Percentiles rank a stretch among this genome's conserved stretches.
These are phyloP conservation scores for Ophidiomyces ophidiicola DNA, from an alignment of 2,329 filamentous ascomycete genomes.

Conservation along the genomic window DNA sequence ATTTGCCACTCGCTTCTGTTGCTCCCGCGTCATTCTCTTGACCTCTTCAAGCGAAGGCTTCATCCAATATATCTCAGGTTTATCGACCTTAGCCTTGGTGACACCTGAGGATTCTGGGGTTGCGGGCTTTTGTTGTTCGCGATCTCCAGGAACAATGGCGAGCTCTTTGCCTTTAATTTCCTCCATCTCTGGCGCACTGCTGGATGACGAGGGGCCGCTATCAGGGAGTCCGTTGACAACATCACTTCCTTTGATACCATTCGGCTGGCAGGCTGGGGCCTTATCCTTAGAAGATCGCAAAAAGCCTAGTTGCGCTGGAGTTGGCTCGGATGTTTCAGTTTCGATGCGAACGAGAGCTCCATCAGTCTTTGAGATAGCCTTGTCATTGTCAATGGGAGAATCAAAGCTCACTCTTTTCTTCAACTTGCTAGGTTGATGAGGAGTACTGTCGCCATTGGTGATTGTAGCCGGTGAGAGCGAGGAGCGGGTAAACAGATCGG, in stretches of 20 bases:
- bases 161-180: slow-evolving; percentile 64
- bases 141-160: slow-evolving; percentile 58
- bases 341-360: slow-evolving; percentile 44
- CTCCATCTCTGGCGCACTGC: slow-evolving; percentile 51
- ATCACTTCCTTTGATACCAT: slow-evolving; percentile 29
- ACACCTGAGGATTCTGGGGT: slow-evolving; percentile 27
- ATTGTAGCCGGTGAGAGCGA: slow-evolving; percentile 24
- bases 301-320: slow-evolving; percentile 48
- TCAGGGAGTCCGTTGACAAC: slow-evolving; percentile 14
- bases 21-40: slow-evolving; percentile 62
- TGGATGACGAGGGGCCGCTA: slow-evolving; percentile 22
- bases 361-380: slow-evolving; percentile 25
- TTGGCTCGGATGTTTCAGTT: slow-evolving; percentile 40
- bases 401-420: slow-evolving; percentile 92
- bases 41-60: slow-evolving; percentile 63
- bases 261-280: slow-evolving; percentile 25
- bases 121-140: slow-evolving; percentile 40
- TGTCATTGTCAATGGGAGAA: slow-evolving; percentile 43
- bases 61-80: slow-evolving; percentile 77
- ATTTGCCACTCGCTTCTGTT: slow-evolving; percentile 59
- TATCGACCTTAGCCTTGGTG: slow-evolving; percentile 34
- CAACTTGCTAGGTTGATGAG: slow-evolving; percentile 21
- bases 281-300: slow-evolving; percentile 45
- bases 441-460: slow-evolving; percentile 33
- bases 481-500: slow-evolving; percentile 43